phyloP scores from a whole-genome alignment of 345 rosid species.

The Camelina neglecta region DNA sequence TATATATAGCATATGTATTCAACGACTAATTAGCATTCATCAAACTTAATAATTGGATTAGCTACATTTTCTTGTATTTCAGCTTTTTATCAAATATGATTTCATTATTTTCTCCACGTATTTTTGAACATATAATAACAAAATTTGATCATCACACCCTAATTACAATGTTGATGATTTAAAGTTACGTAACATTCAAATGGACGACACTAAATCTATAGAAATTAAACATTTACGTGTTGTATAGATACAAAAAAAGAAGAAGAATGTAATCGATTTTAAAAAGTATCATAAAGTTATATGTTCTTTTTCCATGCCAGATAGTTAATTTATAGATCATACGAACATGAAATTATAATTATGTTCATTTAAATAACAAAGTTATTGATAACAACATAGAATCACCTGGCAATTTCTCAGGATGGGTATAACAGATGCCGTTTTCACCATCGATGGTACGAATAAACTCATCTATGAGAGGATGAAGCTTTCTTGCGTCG shows the following conservation, averaged over 20 bases:
- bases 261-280: background rate
- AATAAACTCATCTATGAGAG: conserved; percentile 90
- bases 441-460: conserved; percentile 94
- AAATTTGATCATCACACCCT: background rate
- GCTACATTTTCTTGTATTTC: background rate
- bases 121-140: too few relatives aligned
- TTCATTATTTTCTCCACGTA: too few relatives aligned
- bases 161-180: background rate
- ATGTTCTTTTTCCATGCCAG: background rate
- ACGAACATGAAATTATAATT: background rate
- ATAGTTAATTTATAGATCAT: background rate
- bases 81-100: background rate
- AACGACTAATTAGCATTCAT: background rate
- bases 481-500: conserved; percentile 79
- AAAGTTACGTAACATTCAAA: background rate
- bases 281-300: background rate
- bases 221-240: too few relatives aligned
- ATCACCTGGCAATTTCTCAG: conserved; percentile 92
- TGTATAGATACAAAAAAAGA: too few relatives aligned
- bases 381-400: background rate
- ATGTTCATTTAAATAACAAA: background rate
- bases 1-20: background rate
- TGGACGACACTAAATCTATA: too few relatives aligned
- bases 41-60: background rate
- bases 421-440: conserved; percentile 98